Base-by-base conservation (phyloP, 192 early-diverging fungal species). In the Fimicolochytrium jonesii region DNA sequence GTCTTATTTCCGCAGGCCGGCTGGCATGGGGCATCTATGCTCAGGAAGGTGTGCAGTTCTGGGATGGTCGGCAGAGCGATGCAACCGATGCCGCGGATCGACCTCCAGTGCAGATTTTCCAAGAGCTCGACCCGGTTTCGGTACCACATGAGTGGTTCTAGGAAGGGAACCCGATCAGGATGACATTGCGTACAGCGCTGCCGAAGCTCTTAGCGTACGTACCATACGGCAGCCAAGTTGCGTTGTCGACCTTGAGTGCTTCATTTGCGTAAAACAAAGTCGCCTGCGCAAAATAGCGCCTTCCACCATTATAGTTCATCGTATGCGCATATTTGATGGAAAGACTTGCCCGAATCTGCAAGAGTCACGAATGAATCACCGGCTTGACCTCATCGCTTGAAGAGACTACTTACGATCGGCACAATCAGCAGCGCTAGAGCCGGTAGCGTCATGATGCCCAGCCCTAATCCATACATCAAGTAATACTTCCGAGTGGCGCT, bases 191-290 rank as follows among this genome's bases (percentile, higher is more conserved):
- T n/a, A n/a, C n/a, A n/a, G n/a, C n/a, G n/a, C n/a, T n/a, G n/a
- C n/a, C n/a, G n/a, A n/a, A n/a, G n/a, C n/a, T n/a, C n/a, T n/a
- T n/a, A n/a, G n/a, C n/a, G n/a, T n/a, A n/a, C n/a, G n/a, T n/a
- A n/a, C n/a, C 56, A 30, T 60, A 41, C 13, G 66, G 56, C 26
- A 48, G 30, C 66, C 66, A 67, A 1, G 66, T 52, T 13, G 66
- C 49, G 32, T 36, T 15, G 30, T 66, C 64, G 45, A 32, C 29
- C 6, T 1, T 44, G 11, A 56, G 28, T 28, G 39, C 47, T 49
- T 67, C 66, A n/a, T 26, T 34, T 17, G 20, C 56, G 10, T 60
- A 25, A n/a, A 52, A 48, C 7, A 50, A 20, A 6, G 41, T 37
- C 1, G 32, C 49, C 51, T 67, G 57, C 6, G 49, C 44, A 11